Evolutionary conservation across 2,329 filamentous ascomycete genomes (phyloP).

Genomic region (Stachybotrys elegans): DNA sequence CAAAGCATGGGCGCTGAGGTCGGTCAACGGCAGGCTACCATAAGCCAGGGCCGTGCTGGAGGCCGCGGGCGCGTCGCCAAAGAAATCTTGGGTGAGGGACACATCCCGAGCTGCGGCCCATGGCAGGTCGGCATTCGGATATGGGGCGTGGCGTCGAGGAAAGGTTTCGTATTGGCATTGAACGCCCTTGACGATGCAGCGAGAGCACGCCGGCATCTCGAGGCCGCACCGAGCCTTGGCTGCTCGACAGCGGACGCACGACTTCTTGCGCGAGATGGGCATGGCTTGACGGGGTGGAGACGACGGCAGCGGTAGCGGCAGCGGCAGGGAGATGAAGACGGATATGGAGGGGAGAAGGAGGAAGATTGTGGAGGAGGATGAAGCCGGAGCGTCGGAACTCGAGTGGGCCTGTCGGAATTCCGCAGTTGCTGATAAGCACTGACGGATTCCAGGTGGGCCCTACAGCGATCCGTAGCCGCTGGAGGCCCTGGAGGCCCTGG

Average conservation of each 20-base stretch:
- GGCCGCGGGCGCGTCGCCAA: background rate
- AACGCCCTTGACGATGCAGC: conserved; percentile 4
- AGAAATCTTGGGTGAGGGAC: too few relatives aligned
- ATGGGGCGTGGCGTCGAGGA: background rate
- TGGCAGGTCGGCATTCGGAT: background rate
- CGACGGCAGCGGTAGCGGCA: too few relatives aligned
- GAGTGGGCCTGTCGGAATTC: too few relatives aligned
- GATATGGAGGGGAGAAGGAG: too few relatives aligned
- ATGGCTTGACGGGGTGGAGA: background rate
- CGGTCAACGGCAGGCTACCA: background rate
- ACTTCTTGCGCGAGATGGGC: conserved; percentile 10
- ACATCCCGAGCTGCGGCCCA: too few relatives aligned
- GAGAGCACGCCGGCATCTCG: conserved; percentile 5
- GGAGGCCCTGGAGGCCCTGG: too few relatives aligned
- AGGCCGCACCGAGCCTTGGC: conserved; percentile 9
- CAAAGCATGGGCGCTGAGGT: background rate
- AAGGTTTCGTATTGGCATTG: conserved; percentile 7
- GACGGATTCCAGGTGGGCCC: too few relatives aligned
- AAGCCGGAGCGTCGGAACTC: too few relatives aligned
- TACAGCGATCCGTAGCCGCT: too few relatives aligned
- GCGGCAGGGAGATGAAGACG: too few relatives aligned
- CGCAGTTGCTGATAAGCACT: too few relatives aligned
- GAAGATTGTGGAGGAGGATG: too few relatives aligned
- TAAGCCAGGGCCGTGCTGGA: background rate
- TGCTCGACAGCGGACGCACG: conserved; percentile 8